Evolutionary conservation across 768 basidiomycete genomes (phyloP), one percentile per base, ranked within the genome.

Genomic region (Baorangia bicolor): DNA sequence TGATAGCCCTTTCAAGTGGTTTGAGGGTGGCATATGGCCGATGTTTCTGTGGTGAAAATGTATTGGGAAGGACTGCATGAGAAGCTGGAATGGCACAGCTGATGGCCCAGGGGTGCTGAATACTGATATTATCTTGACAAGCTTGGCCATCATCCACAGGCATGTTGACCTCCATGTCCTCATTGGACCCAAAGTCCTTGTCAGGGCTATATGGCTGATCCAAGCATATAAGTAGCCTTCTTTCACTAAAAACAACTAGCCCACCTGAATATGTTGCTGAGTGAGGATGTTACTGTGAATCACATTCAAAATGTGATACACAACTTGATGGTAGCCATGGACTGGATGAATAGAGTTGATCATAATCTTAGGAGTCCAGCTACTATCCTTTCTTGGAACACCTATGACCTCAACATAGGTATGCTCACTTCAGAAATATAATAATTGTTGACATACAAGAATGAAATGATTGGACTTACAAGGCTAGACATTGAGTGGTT

Each of bases 221-320:
- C 50, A 34, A 16, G 28, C n/a, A 21, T 3, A 34, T 52, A 12
- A 61, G 14, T 5, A 40, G 1, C 18, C 10, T 23, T 42, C 16
- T 21, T 21, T 30, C 23, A 44, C 10, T 12, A 37, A 31, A 39
- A 38, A 7, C 23, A 34, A 51, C 20, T n/a, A 41, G 3, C 56
- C 31, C 18, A 68, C 65, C 49, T 56, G 42, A 40, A 25, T 20
- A 13, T 48, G 13, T n/a, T 48, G 56, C 34, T 60, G 59, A 41
- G 38, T 38, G 11, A 53, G 54, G 1, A 59, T 48, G 44, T 44
- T 55, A 6, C 23, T 49, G 7, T 55, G 51, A 12, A 71, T 66
- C 39, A 65, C 66, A 55, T 64, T 43, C 18, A 73, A 48, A 31
- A 21, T 48, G 49, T 71, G 70, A 51, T 62, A 47, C 50, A 73